Conservation (phyloP, 2,329 filamentous ascomycete species). For the Lachnellula cervina region DNA sequence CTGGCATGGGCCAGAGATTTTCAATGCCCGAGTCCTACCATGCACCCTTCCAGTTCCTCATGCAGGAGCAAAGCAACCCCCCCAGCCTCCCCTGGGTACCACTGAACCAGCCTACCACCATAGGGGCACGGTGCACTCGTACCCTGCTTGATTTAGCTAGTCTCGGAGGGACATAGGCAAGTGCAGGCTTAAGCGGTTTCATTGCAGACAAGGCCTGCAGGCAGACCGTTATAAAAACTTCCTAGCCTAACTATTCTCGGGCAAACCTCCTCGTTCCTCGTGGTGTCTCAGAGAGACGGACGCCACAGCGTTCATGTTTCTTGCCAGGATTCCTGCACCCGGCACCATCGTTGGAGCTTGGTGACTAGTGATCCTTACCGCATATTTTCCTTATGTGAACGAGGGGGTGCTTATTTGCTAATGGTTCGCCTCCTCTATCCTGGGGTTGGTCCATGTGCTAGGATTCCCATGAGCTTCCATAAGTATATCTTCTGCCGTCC, state of each 20-base stretch:
- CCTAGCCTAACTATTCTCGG: neutral
- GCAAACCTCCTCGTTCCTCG: neutral
- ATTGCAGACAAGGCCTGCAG: conserved; percentile 10
- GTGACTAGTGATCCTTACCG: conserved; percentile 12
- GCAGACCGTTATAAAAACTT: neutral
- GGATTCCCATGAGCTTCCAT: conserved; percentile 5
- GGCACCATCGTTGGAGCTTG: conserved; percentile 14
- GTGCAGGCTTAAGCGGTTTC: conserved; percentile 21
- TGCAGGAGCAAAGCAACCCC: conserved; percentile 4
- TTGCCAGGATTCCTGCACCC: conserved; percentile 1
- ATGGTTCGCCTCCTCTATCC: conserved; percentile 13
- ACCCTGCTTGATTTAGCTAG: conserved; percentile 7
- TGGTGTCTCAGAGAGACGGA: conserved; percentile 17
- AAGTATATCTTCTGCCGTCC: conserved; percentile 18
- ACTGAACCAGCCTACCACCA: neutral
- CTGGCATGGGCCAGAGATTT: neutral
- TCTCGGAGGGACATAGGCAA: conserved; percentile 1
- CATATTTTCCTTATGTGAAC: conserved; percentile 16
- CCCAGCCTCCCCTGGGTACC: neutral
- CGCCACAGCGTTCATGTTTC: conserved; percentile 21
- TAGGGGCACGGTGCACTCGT: conserved; percentile 15
- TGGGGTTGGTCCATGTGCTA: conserved; percentile 19
- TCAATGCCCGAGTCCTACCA: conserved; percentile 8
- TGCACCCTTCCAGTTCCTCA: conserved; percentile 1
- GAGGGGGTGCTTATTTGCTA: conserved; percentile 16